These are phyloP conservation scores for Camellia sinensis DNA, from an alignment of 148 eudicot species.

Conservation along the genomic window DNA sequence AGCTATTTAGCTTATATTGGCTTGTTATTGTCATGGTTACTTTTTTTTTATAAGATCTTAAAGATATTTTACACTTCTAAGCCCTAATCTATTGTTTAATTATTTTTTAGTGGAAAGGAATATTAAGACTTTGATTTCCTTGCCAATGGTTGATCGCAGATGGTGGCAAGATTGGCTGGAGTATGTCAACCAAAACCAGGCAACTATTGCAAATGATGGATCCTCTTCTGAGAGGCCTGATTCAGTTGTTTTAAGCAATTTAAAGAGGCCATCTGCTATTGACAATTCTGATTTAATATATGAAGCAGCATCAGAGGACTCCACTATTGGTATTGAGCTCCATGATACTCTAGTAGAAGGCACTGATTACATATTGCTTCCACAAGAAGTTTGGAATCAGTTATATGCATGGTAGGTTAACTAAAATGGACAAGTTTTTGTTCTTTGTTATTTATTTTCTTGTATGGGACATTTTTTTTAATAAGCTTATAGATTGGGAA, in stretches of 20 bases:
- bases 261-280: slow-evolving; percentile 66
- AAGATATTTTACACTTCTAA: not conserved
- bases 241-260: slow-evolving; percentile 31
- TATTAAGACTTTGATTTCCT: not conserved
- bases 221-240: slow-evolving; percentile 43
- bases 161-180: slow-evolving; percentile 97
- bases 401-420: slow-evolving; percentile 13
- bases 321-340: slow-evolving; percentile 51
- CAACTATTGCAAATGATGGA: slow-evolving; percentile 41
- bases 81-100: not conserved
- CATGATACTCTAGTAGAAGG: slow-evolving; percentile 90
- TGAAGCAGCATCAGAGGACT: slow-evolving; percentile 47
- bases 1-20: not conserved
- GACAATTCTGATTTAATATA: slow-evolving; percentile 79
- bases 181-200: slow-evolving; percentile 67
- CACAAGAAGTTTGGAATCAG: slow-evolving; percentile 17
- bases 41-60: not conserved
- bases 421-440: not conserved
- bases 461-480: not conserved
- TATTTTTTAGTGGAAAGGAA: not conserved
- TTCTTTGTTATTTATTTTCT: not conserved
- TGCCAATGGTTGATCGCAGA: slow-evolving; percentile 34
- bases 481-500: not conserved
- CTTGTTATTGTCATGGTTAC: not conserved
- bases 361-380: slow-evolving; percentile 91